Evolutionary conservation across 306 rosid genomes (phyloP), one percentile per base, ranked within the genome.

Genomic region (Dicorynia guianensis): DNA sequence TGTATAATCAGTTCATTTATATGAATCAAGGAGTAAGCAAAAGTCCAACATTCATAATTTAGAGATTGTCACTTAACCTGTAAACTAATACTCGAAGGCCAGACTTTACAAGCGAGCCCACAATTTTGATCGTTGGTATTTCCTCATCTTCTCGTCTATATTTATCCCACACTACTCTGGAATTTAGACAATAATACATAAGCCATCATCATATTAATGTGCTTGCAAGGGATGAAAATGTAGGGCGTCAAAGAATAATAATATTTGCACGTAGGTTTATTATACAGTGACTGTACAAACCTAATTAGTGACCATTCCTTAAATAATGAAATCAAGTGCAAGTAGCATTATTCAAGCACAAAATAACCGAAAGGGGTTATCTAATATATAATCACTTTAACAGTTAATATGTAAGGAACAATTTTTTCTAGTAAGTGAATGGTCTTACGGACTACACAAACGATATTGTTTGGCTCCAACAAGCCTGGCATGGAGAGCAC

Each of bases 401-500:
- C 3, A 46, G 2, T 1, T 11, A 3, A 46, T 1, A 46, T 13
- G 7, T 13, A 38, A 14, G 11, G 8, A 2, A 14, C 19, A 62
- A 5, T 3, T 3, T 11, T 13, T 46, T 1, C 4, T 1, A 55
- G 33, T 20, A 38, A 30, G 11, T 0, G n/a, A 46, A 4, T 7
- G 39, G 17, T 60, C 43, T 60, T 82, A 87, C 89, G 36, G 17
- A 87, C 83, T 87, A 74, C 88, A 87, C 30, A 73, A 50, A 11
- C 70, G 73, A 86, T 85, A 82, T 49, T 11, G 52, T 10, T 73
- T 67, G 38, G 79, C 78, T 33, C 85, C 80, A 4, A 87, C 80
- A 19, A 87, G 87, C 63, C 61, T 66, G 34, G 89, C 87, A 66
- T 82, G 91, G 38, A 87, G 85, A 55, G 89, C 87, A 20, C 35